A percentile compares a stretch with the other conserved stretches of the same genome.
These are phyloP conservation scores for Penicillium diatomitis DNA, from an alignment of 495 filamentous ascomycete genomes.

Conservation along the genomic window DNA sequence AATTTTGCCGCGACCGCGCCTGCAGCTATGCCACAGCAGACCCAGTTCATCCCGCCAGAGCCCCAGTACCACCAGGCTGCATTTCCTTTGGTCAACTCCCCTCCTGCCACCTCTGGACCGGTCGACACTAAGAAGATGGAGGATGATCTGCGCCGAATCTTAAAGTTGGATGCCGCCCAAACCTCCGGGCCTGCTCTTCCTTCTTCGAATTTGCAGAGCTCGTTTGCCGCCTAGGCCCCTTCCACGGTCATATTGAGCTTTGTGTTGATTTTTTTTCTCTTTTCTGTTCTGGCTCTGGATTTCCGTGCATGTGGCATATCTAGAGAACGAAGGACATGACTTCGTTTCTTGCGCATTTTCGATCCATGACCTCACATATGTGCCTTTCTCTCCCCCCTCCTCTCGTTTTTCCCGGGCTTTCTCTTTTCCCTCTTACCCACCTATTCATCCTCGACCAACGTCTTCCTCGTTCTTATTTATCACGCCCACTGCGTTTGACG, in stretches of 20 bases:
- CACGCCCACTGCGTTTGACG: neutral
- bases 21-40: conserved; percentile 3
- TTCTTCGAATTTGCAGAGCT: conserved; percentile 28
- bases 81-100: conserved; percentile 14
- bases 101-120: conserved; percentile 12
- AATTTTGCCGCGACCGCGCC: conserved; percentile 1
- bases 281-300: neutral
- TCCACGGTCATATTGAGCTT: neutral
- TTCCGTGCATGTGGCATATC: neutral
- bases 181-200: conserved; percentile 12
- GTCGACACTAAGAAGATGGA: conserved; percentile 42
- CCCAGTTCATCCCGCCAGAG: conserved; percentile 14
- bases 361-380: neutral
- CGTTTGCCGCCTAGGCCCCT: conserved; percentile 15
- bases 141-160: conserved; percentile 44
- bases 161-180: conserved; percentile 37
- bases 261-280: neutral
- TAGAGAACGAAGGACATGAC: conserved; percentile 1
- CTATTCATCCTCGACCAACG: no score
- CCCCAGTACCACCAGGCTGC: conserved; percentile 17
- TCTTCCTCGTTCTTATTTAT: no score
- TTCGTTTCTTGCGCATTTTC: neutral
- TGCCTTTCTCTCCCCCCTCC: neutral
- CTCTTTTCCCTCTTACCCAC: no score
- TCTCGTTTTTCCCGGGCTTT: no score